Evolutionary conservation across 2,329 filamentous ascomycete species (phyloP), one percentile per base, ranked within the genome.

Genomic region (Ilyonectria sp.): DNA sequence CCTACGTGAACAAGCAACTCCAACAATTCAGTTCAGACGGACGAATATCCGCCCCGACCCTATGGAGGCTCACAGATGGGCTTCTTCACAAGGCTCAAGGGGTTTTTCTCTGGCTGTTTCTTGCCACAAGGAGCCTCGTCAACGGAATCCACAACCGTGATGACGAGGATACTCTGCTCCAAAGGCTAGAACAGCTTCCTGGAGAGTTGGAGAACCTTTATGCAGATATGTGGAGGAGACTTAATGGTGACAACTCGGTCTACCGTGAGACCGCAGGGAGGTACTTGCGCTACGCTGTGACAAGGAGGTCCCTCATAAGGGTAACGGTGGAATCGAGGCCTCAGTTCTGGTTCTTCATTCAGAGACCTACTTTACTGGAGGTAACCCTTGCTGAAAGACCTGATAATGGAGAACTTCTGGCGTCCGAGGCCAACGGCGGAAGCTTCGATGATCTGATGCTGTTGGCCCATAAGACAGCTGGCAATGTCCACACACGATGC

Each of bases 61-160:
- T 57, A 17, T 2, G 13, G 0, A 7, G 2, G 5, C 19, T 67
- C 13, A 40, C 17, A 5, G 0, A 29, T 15, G 4, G 9, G 6
- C 47, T 67, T 43, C 44, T 67, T 44, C 1, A 1, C 19, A 67
- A 67, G 43, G 64, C 64, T 37, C 44, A 67, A n/a, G 64, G 60
- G 0, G 65, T 64, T 21, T 67, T 67, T 21, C 40, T 67, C 8
- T 64, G 65, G 65, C 43, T 64, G 21, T 17, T 19, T 43, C 49
- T 67, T 13, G 65, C 49, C 15, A 60, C 50, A 2, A 49, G 47
- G 23, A 63, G 46, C 10, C 19, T 67, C 6, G 17, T n/a, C n/a
- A 23, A 19, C 6, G 64, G 64, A 11, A 49, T 67, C 9, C 31
- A 59, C 26, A 59, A 63, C 37, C 8, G 26, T 10, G 55, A 67